Conservation (phyloP, 2,329 filamentous ascomycete species). For the Ophiosphaerella korrae region DNA sequence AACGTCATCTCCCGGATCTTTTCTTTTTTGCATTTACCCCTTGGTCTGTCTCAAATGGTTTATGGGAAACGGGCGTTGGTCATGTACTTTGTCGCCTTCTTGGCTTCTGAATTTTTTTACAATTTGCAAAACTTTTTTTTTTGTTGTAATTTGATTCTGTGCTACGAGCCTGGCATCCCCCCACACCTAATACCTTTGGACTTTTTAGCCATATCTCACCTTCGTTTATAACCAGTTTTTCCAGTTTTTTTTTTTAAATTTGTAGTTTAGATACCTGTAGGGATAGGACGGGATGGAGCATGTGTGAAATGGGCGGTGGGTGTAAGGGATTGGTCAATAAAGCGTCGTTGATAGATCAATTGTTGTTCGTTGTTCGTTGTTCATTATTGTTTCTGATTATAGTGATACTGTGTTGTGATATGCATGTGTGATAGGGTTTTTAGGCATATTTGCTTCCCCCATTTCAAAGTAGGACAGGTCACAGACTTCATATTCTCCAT, state of each 20-base stretch:
- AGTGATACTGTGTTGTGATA: too few relatives aligned
- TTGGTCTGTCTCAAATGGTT: neutral
- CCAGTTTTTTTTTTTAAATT: conserved; percentile 17
- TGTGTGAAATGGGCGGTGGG: too few relatives aligned
- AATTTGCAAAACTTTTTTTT: conserved; percentile 9
- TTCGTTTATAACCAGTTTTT: conserved; percentile 13
- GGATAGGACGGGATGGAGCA: conserved; percentile 8
- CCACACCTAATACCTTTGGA: conserved; percentile 18
- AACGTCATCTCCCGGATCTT: conserved; percentile 22
- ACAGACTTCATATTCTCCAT: too few relatives aligned
- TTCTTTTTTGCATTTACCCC: conserved; percentile 4
- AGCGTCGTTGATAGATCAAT: too few relatives aligned
- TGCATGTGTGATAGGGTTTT: too few relatives aligned
- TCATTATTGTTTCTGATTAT: too few relatives aligned
- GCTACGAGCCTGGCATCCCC: conserved; percentile 4
- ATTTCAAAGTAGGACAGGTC: too few relatives aligned
- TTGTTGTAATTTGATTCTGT: conserved; percentile 29
- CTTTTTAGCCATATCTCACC: conserved; percentile 9
- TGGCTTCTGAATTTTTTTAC: neutral
- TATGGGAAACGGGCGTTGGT: too few relatives aligned
- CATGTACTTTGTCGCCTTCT: neutral
- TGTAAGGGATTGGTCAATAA: too few relatives aligned
- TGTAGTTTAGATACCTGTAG: conserved; percentile 33
- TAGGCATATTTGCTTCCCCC: too few relatives aligned
- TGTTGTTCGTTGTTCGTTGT: too few relatives aligned